Evolutionary conservation across 177 flowering plant species (phyloP).

Genomic region (Vitis hybrid): DNA sequence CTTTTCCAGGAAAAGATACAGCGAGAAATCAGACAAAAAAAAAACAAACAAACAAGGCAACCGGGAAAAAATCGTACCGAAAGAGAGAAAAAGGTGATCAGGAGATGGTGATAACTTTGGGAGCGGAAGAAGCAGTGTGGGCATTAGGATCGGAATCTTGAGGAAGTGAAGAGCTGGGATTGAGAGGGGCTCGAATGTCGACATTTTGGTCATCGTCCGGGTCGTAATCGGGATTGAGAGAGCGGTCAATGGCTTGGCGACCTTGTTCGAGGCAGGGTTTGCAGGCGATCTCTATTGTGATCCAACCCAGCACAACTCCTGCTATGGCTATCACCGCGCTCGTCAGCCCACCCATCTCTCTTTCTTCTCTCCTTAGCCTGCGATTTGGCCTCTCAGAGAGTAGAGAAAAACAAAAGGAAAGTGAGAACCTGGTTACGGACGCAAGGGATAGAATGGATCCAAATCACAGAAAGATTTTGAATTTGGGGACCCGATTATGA

Average conservation of each 20-base stretch:
- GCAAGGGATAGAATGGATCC: too few species aligned
- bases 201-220: conserved; percentile 56
- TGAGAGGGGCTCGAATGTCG: conserved; percentile 54
- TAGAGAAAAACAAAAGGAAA: neutral
- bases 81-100: conserved; percentile 1
- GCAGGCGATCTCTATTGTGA: conserved; percentile 93
- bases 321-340: conserved; percentile 78
- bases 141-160: conserved; percentile 2
- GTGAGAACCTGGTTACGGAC: too few species aligned
- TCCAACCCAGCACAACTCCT: conserved; percentile 75
- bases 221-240: conserved; percentile 86
- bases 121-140: neutral
- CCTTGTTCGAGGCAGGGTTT: conserved; percentile 94
- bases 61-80: too few species aligned
- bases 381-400: conserved; percentile 3
- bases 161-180: conserved; percentile 12
- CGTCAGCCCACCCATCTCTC: conserved; percentile 69
- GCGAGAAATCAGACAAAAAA: too few species aligned
- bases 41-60: too few species aligned
- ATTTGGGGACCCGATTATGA: rapidly evolving
- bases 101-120: conserved; percentile 9
- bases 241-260: conserved; percentile 84
- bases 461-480: too few species aligned
- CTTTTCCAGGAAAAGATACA: too few species aligned
- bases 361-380: conserved; percentile 11